Conservation (phyloP, 2,329 filamentous ascomycete species). For the Aspergillus versicolor region DNA sequence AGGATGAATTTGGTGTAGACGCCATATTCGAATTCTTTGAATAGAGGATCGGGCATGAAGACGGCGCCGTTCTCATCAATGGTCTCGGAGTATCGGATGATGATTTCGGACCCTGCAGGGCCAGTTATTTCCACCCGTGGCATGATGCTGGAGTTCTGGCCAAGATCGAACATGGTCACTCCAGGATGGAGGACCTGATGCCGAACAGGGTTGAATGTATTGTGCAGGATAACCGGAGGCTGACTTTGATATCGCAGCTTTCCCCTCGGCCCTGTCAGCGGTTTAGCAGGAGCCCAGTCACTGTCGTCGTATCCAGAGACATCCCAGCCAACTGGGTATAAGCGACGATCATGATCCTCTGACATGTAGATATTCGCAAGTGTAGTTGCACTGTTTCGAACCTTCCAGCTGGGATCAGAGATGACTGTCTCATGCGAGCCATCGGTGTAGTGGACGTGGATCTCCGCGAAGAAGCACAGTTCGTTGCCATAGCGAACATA, state of each 20-base stretch:
- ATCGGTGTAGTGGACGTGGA: conserved; percentile 23
- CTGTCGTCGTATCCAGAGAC: conserved; percentile 12
- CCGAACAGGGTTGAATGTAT: conserved; percentile 20
- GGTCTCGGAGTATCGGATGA: conserved; percentile 7
- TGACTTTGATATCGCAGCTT: conserved; percentile 23
- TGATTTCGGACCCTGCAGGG: conserved; percentile 6
- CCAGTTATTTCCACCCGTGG: conserved; percentile 18
- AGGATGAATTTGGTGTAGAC: conserved; percentile 22
- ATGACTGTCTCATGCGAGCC: conserved; percentile 19
- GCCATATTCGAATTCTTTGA: conserved; percentile 25
- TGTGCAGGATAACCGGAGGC: conserved; percentile 23
- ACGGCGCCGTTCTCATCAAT: conserved; percentile 17
- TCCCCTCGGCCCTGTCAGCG: conserved; percentile 23
- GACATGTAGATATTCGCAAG: conserved; percentile 27
- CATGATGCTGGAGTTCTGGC: conserved; percentile 24
- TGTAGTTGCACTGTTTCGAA: conserved; percentile 22
- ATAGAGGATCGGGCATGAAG: conserved; percentile 25
- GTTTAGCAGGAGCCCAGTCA: conserved; percentile 19
- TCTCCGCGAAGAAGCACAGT: conserved; percentile 26
- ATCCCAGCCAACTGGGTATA: conserved; percentile 23
- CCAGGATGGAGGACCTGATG: conserved; percentile 12
- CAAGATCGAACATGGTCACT: conserved; percentile 21
- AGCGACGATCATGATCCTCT: conserved; percentile 21
- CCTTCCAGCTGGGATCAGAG: conserved; percentile 23
- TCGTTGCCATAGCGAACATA: conserved; percentile 27